These are phyloP conservation scores for Pleurotus sapidus DNA, from an alignment of 768 basidiomycete genomes.

Conservation along the genomic window DNA sequence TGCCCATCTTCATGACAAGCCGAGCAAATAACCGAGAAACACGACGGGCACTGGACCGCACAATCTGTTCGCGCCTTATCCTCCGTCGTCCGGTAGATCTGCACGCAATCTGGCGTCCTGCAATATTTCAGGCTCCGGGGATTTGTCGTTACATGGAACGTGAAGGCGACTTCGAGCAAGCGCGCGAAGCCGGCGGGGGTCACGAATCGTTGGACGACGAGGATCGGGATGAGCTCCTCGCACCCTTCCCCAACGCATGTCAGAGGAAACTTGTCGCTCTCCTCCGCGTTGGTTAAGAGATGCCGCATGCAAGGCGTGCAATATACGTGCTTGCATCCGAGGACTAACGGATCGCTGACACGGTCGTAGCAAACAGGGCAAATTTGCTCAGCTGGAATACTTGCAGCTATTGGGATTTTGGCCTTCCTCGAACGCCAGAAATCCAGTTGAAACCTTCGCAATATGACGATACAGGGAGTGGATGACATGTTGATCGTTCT, in stretches of 20 bases:
- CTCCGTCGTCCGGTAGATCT: slow-evolving; percentile 47
- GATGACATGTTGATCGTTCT: slow-evolving; percentile 17
- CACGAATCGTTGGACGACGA: slow-evolving; percentile 49
- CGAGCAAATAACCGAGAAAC: slow-evolving; percentile 43
- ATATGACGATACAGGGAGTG: slow-evolving; percentile 18
- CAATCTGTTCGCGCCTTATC: neutral
- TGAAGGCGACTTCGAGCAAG: slow-evolving; percentile 55
- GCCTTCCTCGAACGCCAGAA: slow-evolving; percentile 22
- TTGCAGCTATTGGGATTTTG: neutral
- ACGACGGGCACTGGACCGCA: slow-evolving; percentile 11
- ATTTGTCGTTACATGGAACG: slow-evolving; percentile 49
- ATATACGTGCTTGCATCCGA: slow-evolving; percentile 48
- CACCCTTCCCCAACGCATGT: slow-evolving; percentile 66
- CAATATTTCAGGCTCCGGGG: slow-evolving; percentile 62
- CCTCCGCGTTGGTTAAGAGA: slow-evolving; percentile 37
- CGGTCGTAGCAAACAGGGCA: slow-evolving; percentile 59
- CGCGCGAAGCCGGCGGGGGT: slow-evolving; percentile 45
- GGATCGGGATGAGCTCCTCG: slow-evolving; percentile 48
- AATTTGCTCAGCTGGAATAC: slow-evolving; percentile 8
- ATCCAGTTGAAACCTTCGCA: slow-evolving; percentile 5
- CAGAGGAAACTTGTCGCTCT: slow-evolving; percentile 53
- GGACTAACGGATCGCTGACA: slow-evolving; percentile 34
- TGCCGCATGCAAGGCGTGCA: slow-evolving; percentile 48
- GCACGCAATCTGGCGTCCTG: slow-evolving; percentile 69
- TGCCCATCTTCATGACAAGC: slow-evolving; percentile 48